Conservation (phyloP, 148 eudicot genomes). For the Rhododendron ovatum region DNA sequence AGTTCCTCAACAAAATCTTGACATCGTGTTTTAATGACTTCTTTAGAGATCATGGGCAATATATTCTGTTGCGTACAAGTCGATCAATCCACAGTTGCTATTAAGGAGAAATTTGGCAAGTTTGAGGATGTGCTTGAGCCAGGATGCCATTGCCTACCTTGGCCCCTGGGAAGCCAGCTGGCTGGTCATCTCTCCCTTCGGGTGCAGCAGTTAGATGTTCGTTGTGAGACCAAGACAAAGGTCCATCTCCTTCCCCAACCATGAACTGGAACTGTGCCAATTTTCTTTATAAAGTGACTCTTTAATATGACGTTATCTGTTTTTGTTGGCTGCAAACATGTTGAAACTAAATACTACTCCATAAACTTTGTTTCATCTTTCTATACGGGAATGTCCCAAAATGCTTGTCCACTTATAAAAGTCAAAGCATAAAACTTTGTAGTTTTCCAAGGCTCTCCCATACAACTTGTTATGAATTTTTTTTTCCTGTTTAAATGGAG, state of each 20-base stretch:
- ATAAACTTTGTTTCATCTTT: background rate
- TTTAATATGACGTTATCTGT: background rate
- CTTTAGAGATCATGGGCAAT: constrained; percentile 30
- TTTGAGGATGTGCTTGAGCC: constrained; percentile 38
- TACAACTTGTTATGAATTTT: background rate
- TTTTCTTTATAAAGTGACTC: background rate
- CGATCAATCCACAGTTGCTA: constrained; percentile 37
- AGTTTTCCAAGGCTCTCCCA: background rate
- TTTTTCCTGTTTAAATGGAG: background rate
- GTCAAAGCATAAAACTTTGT: background rate
- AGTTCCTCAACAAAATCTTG: background rate
- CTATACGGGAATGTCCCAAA: background rate
- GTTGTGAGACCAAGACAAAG: constrained; percentile 29
- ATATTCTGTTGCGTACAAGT: constrained; percentile 33
- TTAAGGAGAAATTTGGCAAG: constrained; percentile 38
- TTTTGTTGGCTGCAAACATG: background rate
- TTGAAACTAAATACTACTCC: background rate
- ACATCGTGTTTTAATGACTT: constrained; percentile 6
- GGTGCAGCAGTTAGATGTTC: constrained; percentile 36
- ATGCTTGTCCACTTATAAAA: background rate
- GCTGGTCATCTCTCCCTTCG: constrained; percentile 37
- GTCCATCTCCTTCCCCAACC: constrained; percentile 9
- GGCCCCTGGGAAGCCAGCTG: constrained; percentile 33
- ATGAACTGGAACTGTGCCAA: background rate
- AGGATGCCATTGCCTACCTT: constrained; percentile 43